Base-by-base conservation (phyloP, 2,329 filamentous ascomycete species). In the Cladophialophora bantiana region DNA sequence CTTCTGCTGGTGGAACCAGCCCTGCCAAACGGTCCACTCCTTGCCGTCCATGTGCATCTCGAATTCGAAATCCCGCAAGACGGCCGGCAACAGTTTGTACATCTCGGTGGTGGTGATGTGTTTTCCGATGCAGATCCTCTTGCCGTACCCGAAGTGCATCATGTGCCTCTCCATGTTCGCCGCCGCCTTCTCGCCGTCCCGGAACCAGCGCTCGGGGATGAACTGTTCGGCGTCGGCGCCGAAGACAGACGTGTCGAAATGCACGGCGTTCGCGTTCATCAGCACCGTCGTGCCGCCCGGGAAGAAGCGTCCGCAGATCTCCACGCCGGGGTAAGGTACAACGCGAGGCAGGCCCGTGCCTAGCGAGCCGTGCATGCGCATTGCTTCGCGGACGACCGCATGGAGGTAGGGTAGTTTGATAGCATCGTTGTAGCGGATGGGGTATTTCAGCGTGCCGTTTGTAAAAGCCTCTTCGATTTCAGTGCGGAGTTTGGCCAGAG, bases 361-460 rank as follows among this genome's bases (percentile, higher is more conserved):
- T 2, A 85, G 77, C 1, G 77, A 79, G 0, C 85, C 83, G 68
- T 85, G 82, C 10, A 85, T 74, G 2, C 85, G 80, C 68, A 83
- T 74, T 0, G 81, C 77, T 73, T 88, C 86, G 20, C 81, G 82
- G 20, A 87, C 78, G 2, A 84, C 81, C 2, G 84, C 84, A 52
- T 83, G 78, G 9, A 87, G 79, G 71, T 85, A 85, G 4, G 69
- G 65, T 4, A 73, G 57, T 36, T 71, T 72, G 48, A 65, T 60
- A n/a, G 68, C 68, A 31, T 73, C 66, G 20, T 65, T 64, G 62
- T 62, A 72, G 4, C 64, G 60, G 40, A 70, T 12, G 20, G 66
- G 66, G 10, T 64, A 4, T 62, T 55, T 59, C 62, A 66, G 60
- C 10, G 52, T 57, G 34, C 68, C 68, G 12, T 48, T 55, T 26